Evolutionary conservation across 176 grass and related monocot genomes (phyloP).

Genomic region (barley (Hordeum vulgare)): DNA sequence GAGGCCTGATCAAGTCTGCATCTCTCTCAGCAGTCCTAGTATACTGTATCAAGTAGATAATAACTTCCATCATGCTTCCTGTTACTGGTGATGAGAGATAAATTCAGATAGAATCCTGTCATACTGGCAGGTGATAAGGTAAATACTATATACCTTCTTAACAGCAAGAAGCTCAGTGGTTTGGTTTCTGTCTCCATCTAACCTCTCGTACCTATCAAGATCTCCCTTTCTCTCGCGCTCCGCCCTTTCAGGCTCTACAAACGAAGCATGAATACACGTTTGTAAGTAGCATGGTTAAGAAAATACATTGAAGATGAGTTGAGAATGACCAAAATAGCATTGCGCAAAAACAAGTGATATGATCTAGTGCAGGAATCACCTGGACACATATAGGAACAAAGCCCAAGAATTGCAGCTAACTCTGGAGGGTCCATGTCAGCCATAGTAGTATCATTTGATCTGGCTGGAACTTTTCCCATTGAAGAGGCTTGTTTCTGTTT

Average conservation of each 20-base stretch:
- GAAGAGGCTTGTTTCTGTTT: slow-evolving; percentile 38
- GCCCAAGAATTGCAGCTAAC: slow-evolving; percentile 56
- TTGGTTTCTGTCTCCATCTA: slow-evolving; percentile 85
- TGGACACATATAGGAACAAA: slow-evolving; percentile 96
- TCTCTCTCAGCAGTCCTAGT: slow-evolving; percentile 89
- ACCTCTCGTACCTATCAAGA: slow-evolving; percentile 87
- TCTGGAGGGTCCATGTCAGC: slow-evolving; percentile 41
- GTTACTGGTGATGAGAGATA: slow-evolving; percentile 38
- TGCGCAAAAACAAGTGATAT: background rate
- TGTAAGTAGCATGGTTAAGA: background rate
- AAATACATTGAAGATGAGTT: background rate
- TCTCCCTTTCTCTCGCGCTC: slow-evolving; percentile 98
- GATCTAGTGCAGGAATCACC: slow-evolving; percentile 40
- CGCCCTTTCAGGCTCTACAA: slow-evolving; percentile 76
- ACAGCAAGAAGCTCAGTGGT: slow-evolving; percentile 82
- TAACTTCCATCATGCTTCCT: slow-evolving; percentile 40
- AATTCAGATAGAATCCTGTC: slow-evolving; percentile 38
- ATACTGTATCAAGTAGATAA: slow-evolving; percentile 82
- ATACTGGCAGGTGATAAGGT: slow-evolving; percentile 36
- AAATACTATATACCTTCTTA: slow-evolving; percentile 66
- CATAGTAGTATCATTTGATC: slow-evolving; percentile 19
- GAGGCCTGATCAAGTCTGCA: slow-evolving; percentile 83
- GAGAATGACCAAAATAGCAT: background rate
- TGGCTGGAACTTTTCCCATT: slow-evolving; percentile 2
- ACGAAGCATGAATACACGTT: slow-evolving; percentile 3